A percentile compares a stretch with the other conserved stretches of the same genome.
phyloP scores from a whole-genome alignment of 1,284 basidiomycete species.

The Ganoderma leucocontextum region DNA sequence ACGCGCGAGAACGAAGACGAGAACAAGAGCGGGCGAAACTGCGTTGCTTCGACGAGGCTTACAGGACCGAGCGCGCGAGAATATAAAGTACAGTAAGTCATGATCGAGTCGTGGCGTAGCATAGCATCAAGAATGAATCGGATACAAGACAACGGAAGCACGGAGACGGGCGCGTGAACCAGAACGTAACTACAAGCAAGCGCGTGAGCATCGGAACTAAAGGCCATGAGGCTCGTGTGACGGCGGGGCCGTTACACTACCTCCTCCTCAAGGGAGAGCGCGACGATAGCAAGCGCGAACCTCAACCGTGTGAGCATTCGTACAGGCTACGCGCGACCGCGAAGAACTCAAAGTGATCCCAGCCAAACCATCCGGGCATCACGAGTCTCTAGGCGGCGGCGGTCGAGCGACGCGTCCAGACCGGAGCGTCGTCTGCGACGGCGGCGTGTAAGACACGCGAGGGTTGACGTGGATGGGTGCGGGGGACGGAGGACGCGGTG shows the following conservation, averaged over 20 bases:
- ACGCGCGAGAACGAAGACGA: too few relatives aligned
- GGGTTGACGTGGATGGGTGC: constrained; percentile 10
- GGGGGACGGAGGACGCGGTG: constrained; percentile 14
- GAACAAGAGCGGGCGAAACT: too few relatives aligned
- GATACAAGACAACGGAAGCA: too few relatives aligned
- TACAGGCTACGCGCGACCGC: constrained; percentile 2
- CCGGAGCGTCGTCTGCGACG: constrained; percentile 23
- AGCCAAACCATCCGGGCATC: constrained; percentile 10
- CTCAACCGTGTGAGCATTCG: constrained; percentile 6
- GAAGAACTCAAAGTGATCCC: constrained; percentile 1
- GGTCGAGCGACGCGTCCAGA: constrained; percentile 22
- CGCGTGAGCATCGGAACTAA: too few relatives aligned
- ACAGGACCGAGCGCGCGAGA: too few relatives aligned
- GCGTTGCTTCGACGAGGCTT: too few relatives aligned
- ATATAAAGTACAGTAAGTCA: too few relatives aligned
- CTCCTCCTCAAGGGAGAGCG: constrained; percentile 23
- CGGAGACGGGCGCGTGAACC: too few relatives aligned
- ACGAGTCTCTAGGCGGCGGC: constrained; percentile 15
- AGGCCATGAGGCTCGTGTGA: constrained; percentile 5
- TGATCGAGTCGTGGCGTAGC: too few relatives aligned
- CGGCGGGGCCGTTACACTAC: constrained; percentile 14
- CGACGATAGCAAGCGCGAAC: not conserved
- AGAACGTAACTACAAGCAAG: too few relatives aligned
- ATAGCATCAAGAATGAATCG: too few relatives aligned
- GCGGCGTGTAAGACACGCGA: constrained; percentile 18